Percentiles rank a stretch among this genome's conserved stretches.
Evolutionary conservation across 768 basidiomycete species (phyloP).

Genomic region (Tulasnella sp.): DNA sequence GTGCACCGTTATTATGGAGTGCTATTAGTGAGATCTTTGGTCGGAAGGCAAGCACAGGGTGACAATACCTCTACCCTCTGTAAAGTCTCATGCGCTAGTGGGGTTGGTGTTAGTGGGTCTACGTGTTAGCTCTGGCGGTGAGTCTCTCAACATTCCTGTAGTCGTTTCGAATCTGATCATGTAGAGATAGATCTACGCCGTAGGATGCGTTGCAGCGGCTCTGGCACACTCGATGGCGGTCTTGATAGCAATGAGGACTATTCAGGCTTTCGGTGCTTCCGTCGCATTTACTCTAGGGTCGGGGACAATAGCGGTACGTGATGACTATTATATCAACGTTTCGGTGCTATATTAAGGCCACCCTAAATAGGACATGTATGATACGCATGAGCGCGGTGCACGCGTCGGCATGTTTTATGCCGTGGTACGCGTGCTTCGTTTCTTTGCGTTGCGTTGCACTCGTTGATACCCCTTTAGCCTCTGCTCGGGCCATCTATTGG

Average conservation of each 20-base stretch:
- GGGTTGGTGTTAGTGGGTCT: conserved; percentile 24
- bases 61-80: not conserved
- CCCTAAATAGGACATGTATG: conserved; percentile 50
- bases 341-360: not conserved
- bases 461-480: conserved; percentile 23
- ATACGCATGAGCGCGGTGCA: conserved; percentile 62
- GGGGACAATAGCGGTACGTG: conserved; percentile 51
- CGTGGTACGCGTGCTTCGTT: conserved; percentile 45
- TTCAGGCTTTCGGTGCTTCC: conserved; percentile 42
- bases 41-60: conserved; percentile 44
- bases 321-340: not conserved
- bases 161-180: not conserved
- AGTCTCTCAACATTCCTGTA: conserved; percentile 4
- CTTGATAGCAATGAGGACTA: conserved; percentile 28
- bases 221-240: conserved; percentile 22
- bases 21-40: conserved; percentile 68
- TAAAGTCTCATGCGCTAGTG: conserved; percentile 10
- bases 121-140: conserved; percentile 26
- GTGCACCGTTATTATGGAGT: conserved; percentile 59
- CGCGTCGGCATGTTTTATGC: conserved; percentile 77
- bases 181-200: conserved; percentile 22
- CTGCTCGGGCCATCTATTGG: conserved; percentile 44
- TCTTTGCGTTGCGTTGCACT: conserved; percentile 26
- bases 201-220: conserved; percentile 23
- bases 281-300: conserved; percentile 67